Conservation (phyloP, 208 protist species). For the Naegleria fowleri region DNA sequence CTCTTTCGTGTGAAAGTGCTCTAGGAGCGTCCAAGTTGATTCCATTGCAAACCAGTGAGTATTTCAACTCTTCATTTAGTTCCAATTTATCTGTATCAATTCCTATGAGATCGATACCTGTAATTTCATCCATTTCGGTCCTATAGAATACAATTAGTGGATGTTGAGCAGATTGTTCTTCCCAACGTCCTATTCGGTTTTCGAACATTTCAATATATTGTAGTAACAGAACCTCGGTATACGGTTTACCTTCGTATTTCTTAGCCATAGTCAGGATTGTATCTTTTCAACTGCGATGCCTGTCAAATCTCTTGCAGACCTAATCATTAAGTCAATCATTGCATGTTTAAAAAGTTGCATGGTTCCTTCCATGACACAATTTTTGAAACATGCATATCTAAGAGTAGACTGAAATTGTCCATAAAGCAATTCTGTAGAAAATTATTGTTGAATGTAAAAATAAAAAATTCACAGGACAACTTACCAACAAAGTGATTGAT, state of each 20-base stretch:
- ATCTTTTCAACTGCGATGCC: not conserved
- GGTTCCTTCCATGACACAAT: not conserved
- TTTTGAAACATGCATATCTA: not conserved
- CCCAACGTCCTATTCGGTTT: not conserved
- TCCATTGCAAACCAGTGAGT: not conserved
- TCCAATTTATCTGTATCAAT: not conserved
- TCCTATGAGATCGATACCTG: not conserved
- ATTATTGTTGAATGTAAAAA: no score
- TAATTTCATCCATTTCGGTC: not conserved
- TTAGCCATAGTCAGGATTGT: not conserved
- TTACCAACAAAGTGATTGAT: not conserved
- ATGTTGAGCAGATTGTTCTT: not conserved
- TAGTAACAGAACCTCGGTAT: not conserved
- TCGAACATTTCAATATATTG: constrained; percentile 12
- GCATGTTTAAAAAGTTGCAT: constrained; percentile 6
- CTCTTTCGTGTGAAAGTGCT: not conserved
- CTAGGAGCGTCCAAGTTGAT: not conserved
- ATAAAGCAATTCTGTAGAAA: not conserved
- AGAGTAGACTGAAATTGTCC: not conserved
- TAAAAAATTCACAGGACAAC: no score
- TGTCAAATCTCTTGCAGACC: not conserved
- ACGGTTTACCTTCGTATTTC: not conserved
- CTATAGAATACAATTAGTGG: not conserved
- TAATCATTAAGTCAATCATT: not conserved
- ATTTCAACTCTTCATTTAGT: not conserved